Evolutionary conservation across 305 asterid genomes (phyloP).

Genomic region (Nicotiana rustica): DNA sequence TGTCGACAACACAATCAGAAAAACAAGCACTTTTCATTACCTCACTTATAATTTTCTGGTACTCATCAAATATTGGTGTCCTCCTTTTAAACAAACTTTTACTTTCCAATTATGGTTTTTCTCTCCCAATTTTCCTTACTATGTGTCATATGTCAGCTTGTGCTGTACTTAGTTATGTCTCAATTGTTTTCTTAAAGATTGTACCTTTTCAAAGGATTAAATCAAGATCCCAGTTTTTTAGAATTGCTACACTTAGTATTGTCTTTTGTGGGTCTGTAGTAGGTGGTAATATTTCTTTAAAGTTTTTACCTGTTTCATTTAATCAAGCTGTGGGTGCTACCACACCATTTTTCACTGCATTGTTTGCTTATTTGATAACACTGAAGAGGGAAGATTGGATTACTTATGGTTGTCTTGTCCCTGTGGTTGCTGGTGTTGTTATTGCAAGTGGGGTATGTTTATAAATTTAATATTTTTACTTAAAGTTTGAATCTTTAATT

Average conservation of each 20-base stretch:
- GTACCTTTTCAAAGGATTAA: constrained; percentile 88
- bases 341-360: constrained; percentile 94
- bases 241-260: constrained; percentile 81
- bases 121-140: constrained; percentile 89
- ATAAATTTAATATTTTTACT: background rate
- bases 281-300: constrained; percentile 90
- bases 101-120: constrained; percentile 87
- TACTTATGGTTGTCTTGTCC: constrained; percentile 85
- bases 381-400: constrained; percentile 85
- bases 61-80: constrained; percentile 87
- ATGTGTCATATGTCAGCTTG: constrained; percentile 99
- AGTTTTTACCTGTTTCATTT: constrained; percentile 83
- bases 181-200: constrained; percentile 75
- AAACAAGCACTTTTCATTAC: constrained; percentile 62
- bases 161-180: constrained; percentile 86
- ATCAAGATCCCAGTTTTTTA: constrained; percentile 79
- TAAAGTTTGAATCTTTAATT: background rate
- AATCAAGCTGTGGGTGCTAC: constrained; percentile 99
- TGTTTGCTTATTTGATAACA: constrained; percentile 87
- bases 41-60: constrained; percentile 72
- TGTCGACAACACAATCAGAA: constrained; percentile 46
- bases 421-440: constrained; percentile 94
- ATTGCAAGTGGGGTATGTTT: constrained; percentile 94
- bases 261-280: constrained; percentile 96
- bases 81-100: constrained; percentile 90